Conservation (phyloP, 352 stramenopile species). For the Phytopythium helicoides region DNA sequence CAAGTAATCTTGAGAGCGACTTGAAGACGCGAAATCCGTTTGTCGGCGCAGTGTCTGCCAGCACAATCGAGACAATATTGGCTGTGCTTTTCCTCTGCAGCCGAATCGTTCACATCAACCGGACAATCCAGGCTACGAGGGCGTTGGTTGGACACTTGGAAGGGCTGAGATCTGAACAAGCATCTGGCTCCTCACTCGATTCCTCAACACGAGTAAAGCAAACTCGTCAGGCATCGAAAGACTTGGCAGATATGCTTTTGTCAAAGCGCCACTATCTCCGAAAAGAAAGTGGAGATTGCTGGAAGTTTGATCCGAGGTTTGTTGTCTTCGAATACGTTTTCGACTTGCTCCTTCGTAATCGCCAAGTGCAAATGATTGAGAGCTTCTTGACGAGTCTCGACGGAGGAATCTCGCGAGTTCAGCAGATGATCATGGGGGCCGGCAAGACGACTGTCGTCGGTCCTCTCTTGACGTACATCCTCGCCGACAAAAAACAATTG, state of each 20-base stretch:
- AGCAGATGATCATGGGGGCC: constrained; percentile 99
- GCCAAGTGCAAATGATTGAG: constrained; percentile 99
- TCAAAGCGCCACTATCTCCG: constrained; percentile 77
- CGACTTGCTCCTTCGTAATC: constrained; percentile 95
- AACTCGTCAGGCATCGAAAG: constrained; percentile 77
- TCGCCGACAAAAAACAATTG: constrained; percentile 94
- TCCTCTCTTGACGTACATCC: constrained; percentile 97
- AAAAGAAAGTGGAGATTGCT: neutral
- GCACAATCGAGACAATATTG: constrained; percentile 53
- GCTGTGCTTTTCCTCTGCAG: constrained; percentile 69
- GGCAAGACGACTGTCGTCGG: constrained; percentile 99
- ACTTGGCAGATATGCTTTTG: constrained; percentile 70
- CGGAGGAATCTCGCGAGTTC: constrained; percentile 73
- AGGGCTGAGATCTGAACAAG: constrained; percentile 6
- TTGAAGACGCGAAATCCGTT: constrained; percentile 73
- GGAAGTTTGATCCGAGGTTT: constrained; percentile 96
- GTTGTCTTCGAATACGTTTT: constrained; percentile 99
- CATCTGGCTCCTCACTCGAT: constrained; percentile 3
- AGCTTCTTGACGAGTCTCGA: constrained; percentile 94
- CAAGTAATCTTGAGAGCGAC: constrained; percentile 55
- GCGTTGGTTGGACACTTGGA: constrained; percentile 23
- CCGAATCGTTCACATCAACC: constrained; percentile 84
- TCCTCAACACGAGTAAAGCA: constrained; percentile 37
- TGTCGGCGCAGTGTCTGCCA: constrained; percentile 17
- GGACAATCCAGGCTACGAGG: constrained; percentile 54